Percentiles rank a stretch among this genome's conserved stretches.
These are phyloP conservation scores for Gastrolobium bilobum DNA, from an alignment of 306 rosid species.

Conservation along the genomic window DNA sequence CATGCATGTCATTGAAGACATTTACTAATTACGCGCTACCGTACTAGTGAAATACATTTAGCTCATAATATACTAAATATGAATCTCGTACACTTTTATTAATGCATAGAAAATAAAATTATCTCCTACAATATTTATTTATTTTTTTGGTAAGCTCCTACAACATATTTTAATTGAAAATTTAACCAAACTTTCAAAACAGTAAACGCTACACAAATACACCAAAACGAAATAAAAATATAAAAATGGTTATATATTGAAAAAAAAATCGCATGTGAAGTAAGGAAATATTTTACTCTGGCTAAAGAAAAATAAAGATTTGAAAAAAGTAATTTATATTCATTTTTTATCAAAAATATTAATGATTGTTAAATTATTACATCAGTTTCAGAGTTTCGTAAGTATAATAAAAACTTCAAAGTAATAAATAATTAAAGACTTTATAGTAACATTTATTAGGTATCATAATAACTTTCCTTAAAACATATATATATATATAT, in stretches of 20 bases:
- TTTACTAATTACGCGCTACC: constrained; percentile 18
- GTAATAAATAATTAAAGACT: constrained; percentile 2
- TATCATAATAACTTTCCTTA: constrained; percentile 36
- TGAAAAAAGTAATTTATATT: constrained; percentile 1
- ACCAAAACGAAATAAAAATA: neutral
- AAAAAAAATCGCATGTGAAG: neutral
- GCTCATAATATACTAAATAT: neutral
- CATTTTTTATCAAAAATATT: neutral
- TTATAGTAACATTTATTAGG: constrained; percentile 39
- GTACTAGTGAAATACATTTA: constrained; percentile 12
- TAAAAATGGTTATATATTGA: neutral
- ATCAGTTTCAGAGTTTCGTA: constrained; percentile 11
- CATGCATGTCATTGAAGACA: constrained; percentile 34
- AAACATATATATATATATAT: constrained; percentile 13
- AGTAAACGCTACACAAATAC: neutral
- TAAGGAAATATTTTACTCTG: neutral
- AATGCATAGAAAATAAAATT: no score
- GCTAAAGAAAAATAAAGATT: neutral
- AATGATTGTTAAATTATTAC: constrained; percentile 35
- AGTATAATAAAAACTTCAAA: constrained; percentile 18
- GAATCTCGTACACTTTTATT: no score
- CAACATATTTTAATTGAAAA: neutral
- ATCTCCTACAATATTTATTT: no score
- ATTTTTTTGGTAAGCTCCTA: no score
- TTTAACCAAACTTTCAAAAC: neutral